phyloP scores from a whole-genome alignment of 805 yeast genomes.

The Zygosaccharomyces rouxii region DNA sequence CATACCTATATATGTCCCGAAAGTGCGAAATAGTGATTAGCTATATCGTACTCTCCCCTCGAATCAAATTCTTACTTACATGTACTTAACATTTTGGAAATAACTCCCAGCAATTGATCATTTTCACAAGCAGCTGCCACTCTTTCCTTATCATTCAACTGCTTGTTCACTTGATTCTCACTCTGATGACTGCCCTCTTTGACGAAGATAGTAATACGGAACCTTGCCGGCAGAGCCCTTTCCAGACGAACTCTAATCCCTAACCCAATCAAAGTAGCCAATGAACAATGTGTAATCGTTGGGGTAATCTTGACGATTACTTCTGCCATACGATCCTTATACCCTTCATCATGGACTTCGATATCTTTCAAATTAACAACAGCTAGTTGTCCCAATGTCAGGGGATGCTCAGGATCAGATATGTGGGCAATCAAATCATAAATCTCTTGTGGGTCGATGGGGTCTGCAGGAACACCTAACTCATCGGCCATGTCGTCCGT shows the following conservation, averaged over 20 bases:
- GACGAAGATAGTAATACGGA: constrained; percentile 69
- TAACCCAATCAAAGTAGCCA: constrained; percentile 92
- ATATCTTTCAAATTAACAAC: constrained; percentile 87
- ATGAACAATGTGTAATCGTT: constrained; percentile 94
- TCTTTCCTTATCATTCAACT: constrained; percentile 92
- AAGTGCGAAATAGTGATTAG: not conserved
- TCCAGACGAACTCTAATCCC: constrained; percentile 92
- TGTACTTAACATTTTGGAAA: constrained; percentile 84
- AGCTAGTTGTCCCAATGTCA: constrained; percentile 88
- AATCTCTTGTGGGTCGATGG: constrained; percentile 84
- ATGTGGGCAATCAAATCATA: constrained; percentile 80
- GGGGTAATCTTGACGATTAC: constrained; percentile 87
- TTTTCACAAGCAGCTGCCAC: constrained; percentile 99
- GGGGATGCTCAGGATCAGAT: constrained; percentile 97
- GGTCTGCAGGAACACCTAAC: constrained; percentile 43
- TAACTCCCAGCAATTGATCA: constrained; percentile 84
- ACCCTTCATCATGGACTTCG: constrained; percentile 55
- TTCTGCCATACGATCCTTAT: constrained; percentile 56
- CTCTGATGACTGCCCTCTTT: constrained; percentile 95
- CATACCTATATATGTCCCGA: not conserved
- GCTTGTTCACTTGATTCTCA: constrained; percentile 93
- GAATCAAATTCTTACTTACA: constrained; percentile 44
- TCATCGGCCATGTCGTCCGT: constrained; percentile 28
- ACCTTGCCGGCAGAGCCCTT: constrained; percentile 80
- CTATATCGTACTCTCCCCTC: not conserved